Evolutionary conservation across 345 rosid genomes (phyloP).

Genomic region (Eucalyptus urophylla): DNA sequence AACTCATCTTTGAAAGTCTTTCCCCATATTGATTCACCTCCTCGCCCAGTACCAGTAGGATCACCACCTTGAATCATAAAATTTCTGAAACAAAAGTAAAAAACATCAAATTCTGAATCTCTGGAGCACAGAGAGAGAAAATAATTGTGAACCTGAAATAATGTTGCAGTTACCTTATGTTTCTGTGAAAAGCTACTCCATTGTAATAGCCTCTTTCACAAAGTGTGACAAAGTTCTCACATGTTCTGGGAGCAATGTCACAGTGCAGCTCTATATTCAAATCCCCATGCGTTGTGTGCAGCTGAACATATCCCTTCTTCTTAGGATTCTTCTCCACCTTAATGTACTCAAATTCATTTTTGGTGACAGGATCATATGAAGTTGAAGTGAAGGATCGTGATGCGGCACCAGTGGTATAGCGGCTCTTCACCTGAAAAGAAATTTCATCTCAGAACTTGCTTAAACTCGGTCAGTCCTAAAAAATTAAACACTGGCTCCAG

Average conservation of each 20-base stretch:
- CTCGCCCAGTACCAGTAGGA: constrained; percentile 87
- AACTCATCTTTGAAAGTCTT: constrained; percentile 90
- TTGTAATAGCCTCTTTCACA: constrained; percentile 81
- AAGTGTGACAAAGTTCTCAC: constrained; percentile 84
- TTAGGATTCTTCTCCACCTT: constrained; percentile 89
- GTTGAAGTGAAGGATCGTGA: constrained; percentile 95
- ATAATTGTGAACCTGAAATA: not conserved
- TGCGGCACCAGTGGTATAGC: constrained; percentile 85
- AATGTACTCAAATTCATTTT: constrained; percentile 70
- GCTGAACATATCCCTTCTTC: constrained; percentile 90
- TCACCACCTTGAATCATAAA: constrained; percentile 99
- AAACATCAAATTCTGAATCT: not conserved
- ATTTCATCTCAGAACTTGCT: not conserved
- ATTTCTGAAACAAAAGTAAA: constrained; percentile 29
- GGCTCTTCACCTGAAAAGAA: constrained; percentile 68
- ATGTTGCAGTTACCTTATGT: constrained; percentile 39
- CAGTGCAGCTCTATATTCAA: constrained; percentile 90
- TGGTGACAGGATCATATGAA: constrained; percentile 75
- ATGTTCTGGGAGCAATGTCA: constrained; percentile 84
- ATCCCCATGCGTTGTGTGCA: constrained; percentile 86
- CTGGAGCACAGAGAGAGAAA: not conserved
- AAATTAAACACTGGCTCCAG: not conserved
- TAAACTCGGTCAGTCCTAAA: not conserved
- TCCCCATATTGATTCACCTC: constrained; percentile 97
- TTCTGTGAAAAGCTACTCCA: constrained; percentile 75